phyloP scores from a whole-genome alignment of 2,329 filamentous ascomycete species.

The Colletotrichum cordylinicola region DNA sequence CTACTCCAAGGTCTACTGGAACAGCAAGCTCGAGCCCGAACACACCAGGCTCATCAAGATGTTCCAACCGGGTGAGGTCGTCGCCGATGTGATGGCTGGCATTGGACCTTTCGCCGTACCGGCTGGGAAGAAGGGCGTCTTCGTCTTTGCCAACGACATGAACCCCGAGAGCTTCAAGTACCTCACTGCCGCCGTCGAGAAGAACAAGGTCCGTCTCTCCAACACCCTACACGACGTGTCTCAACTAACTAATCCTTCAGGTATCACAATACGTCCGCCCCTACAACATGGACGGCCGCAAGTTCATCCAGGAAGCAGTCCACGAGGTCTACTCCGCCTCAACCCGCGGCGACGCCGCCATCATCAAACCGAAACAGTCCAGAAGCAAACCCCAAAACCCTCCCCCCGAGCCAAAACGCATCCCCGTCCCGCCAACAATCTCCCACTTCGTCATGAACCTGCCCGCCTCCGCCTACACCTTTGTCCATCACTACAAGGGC shows the following conservation, averaged over 20 bases:
- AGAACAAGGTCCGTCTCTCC: constrained; percentile 73
- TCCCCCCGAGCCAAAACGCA: constrained; percentile 39
- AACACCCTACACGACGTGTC: background rate
- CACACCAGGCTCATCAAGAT: constrained; percentile 79
- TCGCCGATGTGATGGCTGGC: constrained; percentile 97
- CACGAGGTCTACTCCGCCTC: constrained; percentile 62
- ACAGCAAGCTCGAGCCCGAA: constrained; percentile 87
- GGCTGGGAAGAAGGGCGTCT: constrained; percentile 86
- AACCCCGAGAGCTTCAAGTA: constrained; percentile 87
- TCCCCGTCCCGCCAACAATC: constrained; percentile 75
- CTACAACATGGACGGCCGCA: constrained; percentile 82
- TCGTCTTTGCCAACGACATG: constrained; percentile 96
- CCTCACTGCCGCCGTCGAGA: constrained; percentile 71
- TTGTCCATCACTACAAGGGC: constrained; percentile 78
- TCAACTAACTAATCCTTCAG: constrained; percentile 38
- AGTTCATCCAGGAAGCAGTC: constrained; percentile 78
- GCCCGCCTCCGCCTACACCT: constrained; percentile 86
- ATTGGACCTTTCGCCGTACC: constrained; percentile 95
- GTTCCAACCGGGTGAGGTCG: constrained; percentile 85
- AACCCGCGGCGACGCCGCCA: constrained; percentile 55
- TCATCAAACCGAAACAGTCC: constrained; percentile 54
- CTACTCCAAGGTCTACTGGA: constrained; percentile 98
- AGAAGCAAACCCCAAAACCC: constrained; percentile 41
- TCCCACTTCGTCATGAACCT: constrained; percentile 99
- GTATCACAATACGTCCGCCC: constrained; percentile 74